Percentiles rank a stretch among this genome's conserved stretches.
These are phyloP conservation scores for Penicillium freii DNA, from an alignment of 2,329 filamentous ascomycete genomes.

Conservation along the genomic window DNA sequence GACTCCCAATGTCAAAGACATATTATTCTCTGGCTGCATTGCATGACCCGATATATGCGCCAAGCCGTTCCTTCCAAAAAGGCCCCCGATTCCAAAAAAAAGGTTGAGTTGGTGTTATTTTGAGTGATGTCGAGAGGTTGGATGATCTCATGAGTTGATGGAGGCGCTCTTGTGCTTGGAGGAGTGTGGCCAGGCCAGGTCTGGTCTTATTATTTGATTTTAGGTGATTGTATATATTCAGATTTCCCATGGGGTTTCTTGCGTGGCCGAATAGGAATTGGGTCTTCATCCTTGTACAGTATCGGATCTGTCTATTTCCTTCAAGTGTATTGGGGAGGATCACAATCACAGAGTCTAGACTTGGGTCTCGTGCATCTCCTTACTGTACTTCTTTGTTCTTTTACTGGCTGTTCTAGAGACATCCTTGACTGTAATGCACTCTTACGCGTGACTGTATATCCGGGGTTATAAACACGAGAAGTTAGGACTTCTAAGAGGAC, in stretches of 20 bases:
- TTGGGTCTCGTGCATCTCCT: neutral
- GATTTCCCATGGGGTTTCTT: neutral
- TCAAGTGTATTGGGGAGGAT: neutral
- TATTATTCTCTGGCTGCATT: neutral
- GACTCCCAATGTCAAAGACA: neutral
- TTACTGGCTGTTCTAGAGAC: neutral
- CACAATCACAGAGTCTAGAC: neutral
- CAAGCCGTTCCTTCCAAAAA: neutral
- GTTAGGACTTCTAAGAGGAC: neutral
- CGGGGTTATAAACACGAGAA: neutral
- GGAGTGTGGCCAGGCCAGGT: neutral
- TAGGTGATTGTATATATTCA: slow-evolving; percentile 1
- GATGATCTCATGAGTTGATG: slow-evolving; percentile 5
- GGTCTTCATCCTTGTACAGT: slow-evolving; percentile 6
- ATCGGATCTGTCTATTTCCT: neutral
- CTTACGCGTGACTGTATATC: neutral
- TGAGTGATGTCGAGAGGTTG: neutral
- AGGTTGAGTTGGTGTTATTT: neutral
- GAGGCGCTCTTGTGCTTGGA: slow-evolving; percentile 1
- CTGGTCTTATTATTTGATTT: neutral
- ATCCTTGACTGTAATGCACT: neutral
- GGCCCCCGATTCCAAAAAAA: neutral
- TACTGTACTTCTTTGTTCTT: neutral
- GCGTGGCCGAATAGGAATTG: neutral
- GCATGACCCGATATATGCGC: neutral